Conservation (phyloP, 192 early-diverging fungal species). For the Jimgerdemannia flammicorona region DNA sequence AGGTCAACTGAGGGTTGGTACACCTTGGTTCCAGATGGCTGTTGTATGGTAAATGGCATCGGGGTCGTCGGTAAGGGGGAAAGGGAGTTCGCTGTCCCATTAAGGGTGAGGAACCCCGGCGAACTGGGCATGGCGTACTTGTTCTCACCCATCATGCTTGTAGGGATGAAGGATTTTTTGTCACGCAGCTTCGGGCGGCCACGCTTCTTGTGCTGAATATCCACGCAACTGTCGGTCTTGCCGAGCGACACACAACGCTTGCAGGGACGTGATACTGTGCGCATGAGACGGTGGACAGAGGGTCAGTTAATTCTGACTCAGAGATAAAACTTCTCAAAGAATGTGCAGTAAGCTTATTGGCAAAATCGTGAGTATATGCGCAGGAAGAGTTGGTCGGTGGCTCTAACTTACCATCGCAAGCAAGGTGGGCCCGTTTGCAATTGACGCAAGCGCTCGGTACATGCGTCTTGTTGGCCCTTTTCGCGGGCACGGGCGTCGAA, state of each 20-base stretch:
- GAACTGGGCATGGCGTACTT: slow-evolving; percentile 1
- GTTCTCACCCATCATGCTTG: neutral
- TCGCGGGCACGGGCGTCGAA: slow-evolving; percentile 13
- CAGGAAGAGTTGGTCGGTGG: neutral
- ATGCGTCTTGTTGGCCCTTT: slow-evolving; percentile 59
- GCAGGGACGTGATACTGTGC: slow-evolving; percentile 69
- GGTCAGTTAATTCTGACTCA: neutral
- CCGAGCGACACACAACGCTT: slow-evolving; percentile 69
- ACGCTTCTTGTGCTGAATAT: slow-evolving; percentile 85
- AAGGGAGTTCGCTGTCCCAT: too few species aligned
- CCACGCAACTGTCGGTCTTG: slow-evolving; percentile 77
- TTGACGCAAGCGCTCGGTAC: slow-evolving; percentile 87
- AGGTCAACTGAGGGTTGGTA: neutral
- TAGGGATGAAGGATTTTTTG: slow-evolving; percentile 37
- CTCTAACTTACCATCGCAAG: slow-evolving; percentile 71
- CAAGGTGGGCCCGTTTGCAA: slow-evolving; percentile 85
- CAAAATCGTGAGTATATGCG: neutral
- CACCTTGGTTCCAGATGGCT: neutral
- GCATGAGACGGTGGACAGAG: neutral
- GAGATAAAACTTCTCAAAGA: slow-evolving; percentile 6
- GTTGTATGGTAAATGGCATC: neutral
- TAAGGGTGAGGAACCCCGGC: neutral
- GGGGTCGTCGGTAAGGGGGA: neutral
- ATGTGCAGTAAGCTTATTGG: slow-evolving; percentile 5
- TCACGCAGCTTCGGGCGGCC: slow-evolving; percentile 77